Conservation (phyloP, 169 alveolate species). For the Eimeria sp. region DNA sequence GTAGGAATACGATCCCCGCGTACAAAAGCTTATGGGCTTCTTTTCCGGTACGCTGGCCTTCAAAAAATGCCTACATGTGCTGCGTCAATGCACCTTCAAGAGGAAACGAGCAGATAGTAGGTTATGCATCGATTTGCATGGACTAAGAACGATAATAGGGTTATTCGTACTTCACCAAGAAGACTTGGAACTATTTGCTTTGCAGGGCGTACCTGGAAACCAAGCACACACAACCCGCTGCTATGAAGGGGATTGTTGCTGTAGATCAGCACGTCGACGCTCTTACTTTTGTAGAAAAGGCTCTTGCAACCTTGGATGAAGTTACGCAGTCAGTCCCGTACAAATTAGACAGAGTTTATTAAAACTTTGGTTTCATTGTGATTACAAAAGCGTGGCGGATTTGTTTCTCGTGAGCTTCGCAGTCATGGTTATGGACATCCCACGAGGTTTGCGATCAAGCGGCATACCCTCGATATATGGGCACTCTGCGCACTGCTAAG, state of each 20-base stretch:
- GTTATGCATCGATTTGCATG: neutral
- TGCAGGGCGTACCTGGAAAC: conserved; percentile 60
- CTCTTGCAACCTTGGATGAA: conserved; percentile 32
- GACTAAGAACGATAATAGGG: neutral
- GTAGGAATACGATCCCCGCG: conserved; percentile 24
- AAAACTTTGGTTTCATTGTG: neutral
- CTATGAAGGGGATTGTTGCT: conserved; percentile 24
- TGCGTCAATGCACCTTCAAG: neutral
- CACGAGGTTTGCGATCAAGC: neutral
- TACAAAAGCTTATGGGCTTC: conserved; percentile 59
- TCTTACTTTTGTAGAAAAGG: conserved; percentile 36
- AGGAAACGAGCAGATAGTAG: neutral
- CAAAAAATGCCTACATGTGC: neutral
- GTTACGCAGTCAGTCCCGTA: conserved; percentile 38
- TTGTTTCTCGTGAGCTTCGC: neutral
- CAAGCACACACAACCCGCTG: neutral
- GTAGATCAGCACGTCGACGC: conserved; percentile 64
- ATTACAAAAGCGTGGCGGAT: neutral
- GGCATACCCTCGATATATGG: neutral
- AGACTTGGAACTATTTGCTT: neutral
- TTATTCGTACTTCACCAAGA: neutral
- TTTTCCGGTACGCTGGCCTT: conserved; percentile 48
- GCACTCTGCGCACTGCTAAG: neutral
- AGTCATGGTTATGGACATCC: neutral
- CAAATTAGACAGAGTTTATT: neutral